A percentile compares a stretch with the other conserved stretches of the same genome.
phyloP scores from a whole-genome alignment of 495 filamentous ascomycete genomes.

The Sporormia fimetaria region DNA sequence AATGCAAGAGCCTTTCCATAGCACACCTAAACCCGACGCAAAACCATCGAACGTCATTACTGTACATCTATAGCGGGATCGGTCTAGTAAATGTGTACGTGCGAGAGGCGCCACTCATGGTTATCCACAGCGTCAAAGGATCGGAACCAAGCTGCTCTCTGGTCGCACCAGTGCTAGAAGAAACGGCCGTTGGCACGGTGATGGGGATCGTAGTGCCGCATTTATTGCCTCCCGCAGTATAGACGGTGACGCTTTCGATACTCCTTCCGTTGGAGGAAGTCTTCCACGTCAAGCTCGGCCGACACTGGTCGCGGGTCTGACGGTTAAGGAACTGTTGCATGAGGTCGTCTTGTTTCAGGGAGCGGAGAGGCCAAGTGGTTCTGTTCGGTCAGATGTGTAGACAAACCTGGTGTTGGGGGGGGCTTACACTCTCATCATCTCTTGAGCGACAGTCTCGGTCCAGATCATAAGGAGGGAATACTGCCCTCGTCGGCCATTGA shows the following conservation, averaged over 20 bases:
- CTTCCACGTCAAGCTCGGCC: conserved; percentile 40
- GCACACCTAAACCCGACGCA: too few relatives aligned
- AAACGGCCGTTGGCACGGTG: conserved; percentile 39
- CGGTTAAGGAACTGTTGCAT: conserved; percentile 41
- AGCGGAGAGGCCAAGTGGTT: conserved; percentile 47
- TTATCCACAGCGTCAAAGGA: conserved; percentile 49
- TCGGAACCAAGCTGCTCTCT: conserved; percentile 48
- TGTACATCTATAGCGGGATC: conserved; percentile 32
- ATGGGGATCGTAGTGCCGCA: conserved; percentile 46
- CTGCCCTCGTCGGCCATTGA: conserved; percentile 41
- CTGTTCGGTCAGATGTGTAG: conserved; percentile 9
- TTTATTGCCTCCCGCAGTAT: conserved; percentile 38
- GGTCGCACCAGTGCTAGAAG: conserved; percentile 35
- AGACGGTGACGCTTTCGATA: conserved; percentile 43
- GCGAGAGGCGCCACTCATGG: conserved; percentile 42
- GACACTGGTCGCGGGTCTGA: conserved; percentile 44
- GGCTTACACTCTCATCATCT: conserved; percentile 42
- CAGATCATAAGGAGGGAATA: conserved; percentile 50
- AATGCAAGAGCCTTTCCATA: not conserved
- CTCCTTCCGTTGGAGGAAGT: conserved; percentile 31
- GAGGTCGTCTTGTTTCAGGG: conserved; percentile 47
- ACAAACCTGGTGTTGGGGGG: not conserved
- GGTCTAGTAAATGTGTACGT: conserved; percentile 41
- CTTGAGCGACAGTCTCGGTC: conserved; percentile 47
- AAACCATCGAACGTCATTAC: too few relatives aligned